These are phyloP conservation scores for Coemansia sp. DNA, from an alignment of 192 early-diverging fungal genomes.

Conservation along the genomic window DNA sequence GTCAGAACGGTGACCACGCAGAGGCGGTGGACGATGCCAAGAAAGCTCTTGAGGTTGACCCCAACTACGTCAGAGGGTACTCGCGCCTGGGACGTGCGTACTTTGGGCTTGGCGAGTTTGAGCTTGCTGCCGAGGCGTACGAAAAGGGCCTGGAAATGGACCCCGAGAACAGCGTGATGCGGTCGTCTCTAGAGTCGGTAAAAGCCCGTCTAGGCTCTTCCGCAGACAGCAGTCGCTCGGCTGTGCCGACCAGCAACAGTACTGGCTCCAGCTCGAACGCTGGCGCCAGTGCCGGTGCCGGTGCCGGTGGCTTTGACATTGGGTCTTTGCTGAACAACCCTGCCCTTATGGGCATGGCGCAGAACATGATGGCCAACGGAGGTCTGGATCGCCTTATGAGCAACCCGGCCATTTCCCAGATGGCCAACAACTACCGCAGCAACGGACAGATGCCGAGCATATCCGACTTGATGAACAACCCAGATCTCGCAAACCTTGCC, in stretches of 20 bases:
- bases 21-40: constrained; percentile 87
- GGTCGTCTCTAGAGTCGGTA: constrained; percentile 71
- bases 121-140: constrained; percentile 86
- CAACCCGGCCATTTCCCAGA: constrained; percentile 86
- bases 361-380: constrained; percentile 84
- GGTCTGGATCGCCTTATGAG: constrained; percentile 82
- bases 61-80: constrained; percentile 91
- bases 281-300: constrained; percentile 48
- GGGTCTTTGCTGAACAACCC: constrained; percentile 89
- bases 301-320: constrained; percentile 75
- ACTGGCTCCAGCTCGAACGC: constrained; percentile 27
- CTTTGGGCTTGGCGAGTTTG: constrained; percentile 81
- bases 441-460: constrained; percentile 51
- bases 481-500: constrained; percentile 47
- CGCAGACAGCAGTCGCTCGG: not conserved
- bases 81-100: constrained; percentile 91
- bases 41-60: constrained; percentile 80
- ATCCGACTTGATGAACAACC: constrained; percentile 52
- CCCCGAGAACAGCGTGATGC: constrained; percentile 79
- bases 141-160: constrained; percentile 85
- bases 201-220: constrained; percentile 54
- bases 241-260: constrained; percentile 15
- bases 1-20: constrained; percentile 81
- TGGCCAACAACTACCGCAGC: constrained; percentile 59
- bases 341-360: constrained; percentile 93